Conservation (phyloP, 768 basidiomycete genomes). For the Mycena metata region DNA sequence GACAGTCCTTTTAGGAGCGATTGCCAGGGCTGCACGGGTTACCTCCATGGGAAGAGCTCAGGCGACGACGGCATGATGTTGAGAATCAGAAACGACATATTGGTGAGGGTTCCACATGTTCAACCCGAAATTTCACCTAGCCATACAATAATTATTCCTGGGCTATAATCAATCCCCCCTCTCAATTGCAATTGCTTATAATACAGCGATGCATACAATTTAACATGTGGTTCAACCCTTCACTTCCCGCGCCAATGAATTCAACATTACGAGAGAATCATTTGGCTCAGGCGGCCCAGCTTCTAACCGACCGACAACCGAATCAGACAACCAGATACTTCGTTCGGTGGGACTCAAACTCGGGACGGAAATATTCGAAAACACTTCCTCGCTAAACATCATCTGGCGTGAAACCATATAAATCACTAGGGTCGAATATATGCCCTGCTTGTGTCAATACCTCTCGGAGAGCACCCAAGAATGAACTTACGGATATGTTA, state of each 20-base stretch:
- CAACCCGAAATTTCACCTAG: too few relatives aligned
- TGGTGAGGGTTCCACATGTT: too few relatives aligned
- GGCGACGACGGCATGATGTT: too few relatives aligned
- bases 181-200: too few relatives aligned
- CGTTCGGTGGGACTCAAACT: conserved; percentile 11
- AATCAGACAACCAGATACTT: conserved; percentile 16
- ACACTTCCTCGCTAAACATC: conserved; percentile 31
- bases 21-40: too few relatives aligned
- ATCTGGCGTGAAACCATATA: conserved; percentile 37
- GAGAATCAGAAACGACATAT: too few relatives aligned
- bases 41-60: too few relatives aligned
- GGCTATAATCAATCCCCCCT: too few relatives aligned
- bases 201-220: too few relatives aligned
- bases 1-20: too few relatives aligned
- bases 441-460: conserved; percentile 21
- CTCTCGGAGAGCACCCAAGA: neutral
- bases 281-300: neutral
- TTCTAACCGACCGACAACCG: neutral
- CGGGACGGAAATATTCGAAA: conserved; percentile 1
- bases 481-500: conserved; percentile 24
- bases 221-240: too few relatives aligned
- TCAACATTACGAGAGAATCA: conserved; percentile 17
- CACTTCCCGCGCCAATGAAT: conserved; percentile 18
- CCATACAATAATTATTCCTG: too few relatives aligned
- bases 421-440: conserved; percentile 38